These are phyloP conservation scores for Tagetes erecta DNA, from an alignment of 129 eudicot species.

Conservation along the genomic window DNA sequence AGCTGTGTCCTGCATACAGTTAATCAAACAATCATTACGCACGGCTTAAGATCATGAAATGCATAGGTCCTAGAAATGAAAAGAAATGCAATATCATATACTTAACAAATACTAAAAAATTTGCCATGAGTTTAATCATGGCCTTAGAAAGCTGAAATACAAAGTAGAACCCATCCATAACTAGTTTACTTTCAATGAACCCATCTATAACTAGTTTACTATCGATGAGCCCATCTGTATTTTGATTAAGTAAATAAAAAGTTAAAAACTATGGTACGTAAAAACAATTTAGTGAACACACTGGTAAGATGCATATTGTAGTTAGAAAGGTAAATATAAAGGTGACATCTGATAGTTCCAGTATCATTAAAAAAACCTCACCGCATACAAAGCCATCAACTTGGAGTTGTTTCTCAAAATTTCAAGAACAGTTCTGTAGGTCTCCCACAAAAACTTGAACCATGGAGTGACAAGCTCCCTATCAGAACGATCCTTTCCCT, in stretches of 20 bases:
- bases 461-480: slow-evolving; percentile 96
- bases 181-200: too few relatives aligned
- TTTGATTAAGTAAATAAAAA: too few relatives aligned
- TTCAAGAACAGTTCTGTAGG: slow-evolving; percentile 86
- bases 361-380: slow-evolving; percentile 27
- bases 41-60: neutral
- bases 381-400: slow-evolving; percentile 77
- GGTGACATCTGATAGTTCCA: neutral
- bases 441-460: slow-evolving; percentile 94
- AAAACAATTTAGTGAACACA: neutral
- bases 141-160: too few relatives aligned
- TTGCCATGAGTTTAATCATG: neutral
- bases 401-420: slow-evolving; percentile 84
- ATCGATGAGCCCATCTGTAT: too few relatives aligned
- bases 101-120: neutral
- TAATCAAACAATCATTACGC: neutral
- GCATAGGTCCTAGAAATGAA: neutral
- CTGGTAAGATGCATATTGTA: neutral
- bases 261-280: neutral
- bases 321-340: neutral
- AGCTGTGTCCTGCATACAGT: slow-evolving; percentile 67
- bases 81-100: too few relatives aligned
- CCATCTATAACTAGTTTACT: too few relatives aligned
- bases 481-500: slow-evolving; percentile 93
- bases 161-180: too few relatives aligned